Percentiles rank a stretch among this genome's conserved stretches.
These are phyloP conservation scores for Clausena lansium DNA, from an alignment of 345 rosid genomes.

Conservation along the genomic window DNA sequence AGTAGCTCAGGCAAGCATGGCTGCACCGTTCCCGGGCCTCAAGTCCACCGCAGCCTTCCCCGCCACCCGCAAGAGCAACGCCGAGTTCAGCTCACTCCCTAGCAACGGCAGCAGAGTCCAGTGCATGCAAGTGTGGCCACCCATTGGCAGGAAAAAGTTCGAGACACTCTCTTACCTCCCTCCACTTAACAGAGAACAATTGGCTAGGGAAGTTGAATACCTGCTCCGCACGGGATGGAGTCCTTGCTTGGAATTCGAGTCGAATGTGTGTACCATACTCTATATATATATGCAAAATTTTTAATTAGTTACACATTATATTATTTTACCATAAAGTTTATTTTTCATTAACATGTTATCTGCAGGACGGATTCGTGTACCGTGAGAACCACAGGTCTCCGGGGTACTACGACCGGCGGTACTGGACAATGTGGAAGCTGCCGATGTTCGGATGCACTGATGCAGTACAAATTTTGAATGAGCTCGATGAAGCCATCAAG, in stretches of 20 bases:
- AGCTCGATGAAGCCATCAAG: conserved; percentile 35
- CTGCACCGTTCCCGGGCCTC: conserved; percentile 39
- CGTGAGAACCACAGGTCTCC: conserved; percentile 35
- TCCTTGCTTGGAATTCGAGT: conserved; percentile 43
- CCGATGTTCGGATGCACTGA: conserved; percentile 52
- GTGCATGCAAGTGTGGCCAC: conserved; percentile 42
- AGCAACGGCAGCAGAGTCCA: conserved; percentile 38
- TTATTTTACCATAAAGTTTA: too few relatives aligned
- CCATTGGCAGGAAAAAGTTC: conserved; percentile 23
- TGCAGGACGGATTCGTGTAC: conserved; percentile 31
- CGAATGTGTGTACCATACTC: conserved; percentile 5
- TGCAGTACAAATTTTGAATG: conserved; percentile 33
- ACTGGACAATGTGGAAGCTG: conserved; percentile 58
- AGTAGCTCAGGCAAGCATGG: conserved; percentile 26
- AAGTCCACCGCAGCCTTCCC: conserved; percentile 33
- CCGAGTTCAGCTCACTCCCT: conserved; percentile 29
- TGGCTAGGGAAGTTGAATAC: conserved; percentile 47
- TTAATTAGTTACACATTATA: too few relatives aligned
- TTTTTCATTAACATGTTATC: background rate
- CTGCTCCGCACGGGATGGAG: conserved; percentile 30
- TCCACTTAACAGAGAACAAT: conserved; percentile 15
- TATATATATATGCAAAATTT: too few relatives aligned
- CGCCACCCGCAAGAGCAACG: conserved; percentile 25
- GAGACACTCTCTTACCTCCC: conserved; percentile 50
- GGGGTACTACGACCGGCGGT: conserved; percentile 46